Base-by-base conservation (phyloP, 1,284 basidiomycete species). In the Cutaneotrichosporon curvatum region DNA sequence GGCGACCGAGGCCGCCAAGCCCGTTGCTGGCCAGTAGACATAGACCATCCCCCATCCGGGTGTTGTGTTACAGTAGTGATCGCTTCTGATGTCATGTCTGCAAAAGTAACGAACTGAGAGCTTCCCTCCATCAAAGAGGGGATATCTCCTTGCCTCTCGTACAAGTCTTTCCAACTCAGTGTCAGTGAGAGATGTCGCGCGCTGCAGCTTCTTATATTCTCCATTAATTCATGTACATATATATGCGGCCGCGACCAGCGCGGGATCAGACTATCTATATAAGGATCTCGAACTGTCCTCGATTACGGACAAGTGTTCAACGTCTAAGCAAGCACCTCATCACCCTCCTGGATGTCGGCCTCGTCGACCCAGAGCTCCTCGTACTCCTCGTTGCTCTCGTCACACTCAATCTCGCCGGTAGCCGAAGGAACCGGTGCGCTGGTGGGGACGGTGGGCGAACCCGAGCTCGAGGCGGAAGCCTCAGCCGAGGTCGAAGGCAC, bases 331-430 rank as follows among this genome's bases (percentile, higher is more conserved):
- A 61, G 47, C 31, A 62, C 49, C 45, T 55, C 53, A 44, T 55
- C 55, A 7, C 47, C 58, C 10, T 47, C 48, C 14, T 51, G 50
- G 31, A 63, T 59, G 37, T 63, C 61, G 36, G 50, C 44, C 38
- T 61, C 59, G 40, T 56, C 30, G 16, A 63, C 61, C 61, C 61
- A 63, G 34, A 63, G 47, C 40, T 59, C 59, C 46, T 63, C 61
- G 39, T 48, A 63, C 39, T 61, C 61, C 37, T 54, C 54, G 38
- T 57, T 53, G 30, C 52, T 48, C 19, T 37, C 39, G 46, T 48
- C 51, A 8, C 56, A 48, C 42, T 51, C 43, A 18, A 18, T 30
- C 12, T 32, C 38, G 5, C n/a, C 23, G 7, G 41, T 43, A 33
- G 46, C 12, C 28, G 25, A 3, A 15, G 40, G 35, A 2, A 15